Evolutionary conservation across 2,329 filamentous ascomycete genomes (phyloP), one percentile per base, ranked within the genome.

Genomic region (Stachybotrys chlorohalonatus): DNA sequence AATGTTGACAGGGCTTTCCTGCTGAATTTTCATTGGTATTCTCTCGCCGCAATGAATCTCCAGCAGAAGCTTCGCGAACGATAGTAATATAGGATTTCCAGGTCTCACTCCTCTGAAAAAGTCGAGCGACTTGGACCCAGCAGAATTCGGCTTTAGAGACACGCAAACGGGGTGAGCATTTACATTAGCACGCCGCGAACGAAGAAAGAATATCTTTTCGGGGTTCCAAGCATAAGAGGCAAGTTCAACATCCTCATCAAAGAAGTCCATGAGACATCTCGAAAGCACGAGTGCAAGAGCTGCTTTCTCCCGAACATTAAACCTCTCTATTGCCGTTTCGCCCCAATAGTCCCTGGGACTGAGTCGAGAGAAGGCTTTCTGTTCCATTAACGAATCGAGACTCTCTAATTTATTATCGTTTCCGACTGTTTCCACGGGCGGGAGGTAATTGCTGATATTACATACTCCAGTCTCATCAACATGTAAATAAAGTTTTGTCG

Each of bases 31-130:
- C 7, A 54, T 36, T 2, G 53, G 31, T 36, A 56, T 54, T 31
- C 36, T 52, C 24, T 56, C 54, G 4, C 54, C 54, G 6, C 39
- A 54, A 15, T 54, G 36, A 39, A 56, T 54, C 6, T 56, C 54
- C 11, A 56, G 15, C 11, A 56, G 42, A 2, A 56, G 7, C n/a
- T 56, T 56, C 2, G 54, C 52, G 50, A 56, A 56, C 13, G 54
- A 56, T 2, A 56, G 49, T 5, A 56, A 42, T 15, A 56, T 31
- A 1, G 54, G 54, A 31, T 56, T 56, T 6, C 52, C 54, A n/a
- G 54, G 54, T 2, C 48, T 39, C 6, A 56, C 47, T 31, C 16
- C 51, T 9, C 51, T 46, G 45, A 31, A 45, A 52, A 39, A 13
- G n/a, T 45, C 5, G 30, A 49, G 17, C 36, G n/a, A 54, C 48